Evolutionary conservation across 805 yeast genomes (phyloP), one percentile per base, ranked within the genome.

Genomic region (Metschnikowia gelsemii): DNA sequence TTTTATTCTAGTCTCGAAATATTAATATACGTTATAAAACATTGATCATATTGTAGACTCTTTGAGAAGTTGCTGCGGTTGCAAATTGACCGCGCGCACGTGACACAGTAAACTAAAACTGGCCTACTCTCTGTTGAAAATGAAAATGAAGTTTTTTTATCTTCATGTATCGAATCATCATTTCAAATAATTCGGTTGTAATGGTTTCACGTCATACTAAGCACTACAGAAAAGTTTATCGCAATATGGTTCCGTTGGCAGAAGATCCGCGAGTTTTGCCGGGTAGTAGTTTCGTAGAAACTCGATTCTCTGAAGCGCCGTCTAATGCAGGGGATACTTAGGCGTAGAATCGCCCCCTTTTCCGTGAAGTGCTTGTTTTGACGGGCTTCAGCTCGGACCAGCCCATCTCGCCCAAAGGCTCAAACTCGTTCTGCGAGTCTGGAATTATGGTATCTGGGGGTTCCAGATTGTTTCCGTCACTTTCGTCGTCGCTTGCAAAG

Each of bases 241-340:
- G n/a, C n/a, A n/a, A n/a, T n/a, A n/a, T n/a, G n/a, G n/a, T n/a
- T n/a, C n/a, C n/a, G n/a, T n/a, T n/a, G n/a, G n/a, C n/a, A n/a
- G n/a, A n/a, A n/a, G n/a, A n/a, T 55, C 50, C 5, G 42, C 26
- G 18, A 60, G 52, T 42, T 56, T 58, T 11, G 52, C 39, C 4
- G 49, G 55, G 43, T 57, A 59, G 41, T 58, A 60, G 27, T 49
- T 50, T 5, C 59, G 52, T 8, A 61, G 51, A 45, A 56, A 60
- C 38, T 64, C 66, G 23, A 60, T 52, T 36, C 66, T 44, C 39
- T 66, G 70, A 11, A 67, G 55, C 5, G 64, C 62, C 4, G 73
- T 67, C 40, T 49, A 49, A 28, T 49, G 55, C 8, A 36, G 18
- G 5, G 52, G 55, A 23, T 39, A 38, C 12, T 33, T 31, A 8